phyloP scores from a whole-genome alignment of 208 protist species.

The Borovskyia barvae region DNA sequence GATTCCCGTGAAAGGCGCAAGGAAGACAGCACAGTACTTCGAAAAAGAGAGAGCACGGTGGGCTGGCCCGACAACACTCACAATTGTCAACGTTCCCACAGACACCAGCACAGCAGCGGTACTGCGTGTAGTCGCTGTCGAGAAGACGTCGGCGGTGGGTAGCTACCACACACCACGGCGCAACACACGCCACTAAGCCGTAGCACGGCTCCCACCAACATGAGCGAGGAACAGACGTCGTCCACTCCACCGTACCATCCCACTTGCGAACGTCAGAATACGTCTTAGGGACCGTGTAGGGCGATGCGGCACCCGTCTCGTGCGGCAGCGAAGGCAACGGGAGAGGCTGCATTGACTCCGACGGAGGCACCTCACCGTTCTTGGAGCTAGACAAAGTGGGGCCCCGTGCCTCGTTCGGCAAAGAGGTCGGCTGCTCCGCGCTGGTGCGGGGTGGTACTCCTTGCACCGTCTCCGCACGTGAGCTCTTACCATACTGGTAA shows the following conservation, averaged over 20 bases:
- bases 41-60: slow-evolving; percentile 40
- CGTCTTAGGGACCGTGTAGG: slow-evolving; percentile 34
- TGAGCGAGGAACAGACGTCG: slow-evolving; percentile 21
- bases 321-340: not conserved
- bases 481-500: not conserved
- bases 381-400: no score
- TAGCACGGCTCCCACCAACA: slow-evolving; percentile 41
- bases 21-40: slow-evolving; percentile 42
- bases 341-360: not conserved
- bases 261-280: slow-evolving; percentile 33
- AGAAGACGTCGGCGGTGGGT: slow-evolving; percentile 59
- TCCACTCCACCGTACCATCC: slow-evolving; percentile 36
- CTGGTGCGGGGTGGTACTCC: no score
- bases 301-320: not conserved
- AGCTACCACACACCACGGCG: slow-evolving; percentile 52
- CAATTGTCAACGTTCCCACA: slow-evolving; percentile 29
- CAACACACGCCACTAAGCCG: slow-evolving; percentile 39
- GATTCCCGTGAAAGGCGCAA: slow-evolving; percentile 59
- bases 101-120: slow-evolving; percentile 61
- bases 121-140: slow-evolving; percentile 39
- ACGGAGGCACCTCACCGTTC: no score
- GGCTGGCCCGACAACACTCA: slow-evolving; percentile 25
- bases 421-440: no score
- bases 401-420: no score
- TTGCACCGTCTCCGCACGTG: no score